A percentile compares a stretch with the other conserved stretches of the same genome.
phyloP scores from a whole-genome alignment of 177 flowering plant genomes.

The Telopea speciosissima region DNA sequence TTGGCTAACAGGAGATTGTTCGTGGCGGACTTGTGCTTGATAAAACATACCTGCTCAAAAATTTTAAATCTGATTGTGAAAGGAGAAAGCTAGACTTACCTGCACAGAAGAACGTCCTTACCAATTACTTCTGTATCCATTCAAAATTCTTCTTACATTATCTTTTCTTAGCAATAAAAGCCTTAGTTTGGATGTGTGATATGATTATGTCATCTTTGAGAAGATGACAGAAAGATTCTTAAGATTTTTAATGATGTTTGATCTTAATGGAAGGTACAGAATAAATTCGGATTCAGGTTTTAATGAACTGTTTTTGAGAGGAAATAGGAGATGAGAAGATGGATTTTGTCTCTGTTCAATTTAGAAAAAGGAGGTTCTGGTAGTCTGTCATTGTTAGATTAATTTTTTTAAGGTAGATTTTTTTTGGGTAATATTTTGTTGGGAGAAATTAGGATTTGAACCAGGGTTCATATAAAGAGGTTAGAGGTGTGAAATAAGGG shows the following conservation, averaged over 20 bases:
- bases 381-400: too few relatives aligned
- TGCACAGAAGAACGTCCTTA: slow-evolving; percentile 76
- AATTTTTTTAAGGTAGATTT: too few relatives aligned
- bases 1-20: slow-evolving; percentile 29
- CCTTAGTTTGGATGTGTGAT: neutral
- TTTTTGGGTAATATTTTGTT: too few relatives aligned
- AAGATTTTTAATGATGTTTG: neutral
- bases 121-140: slow-evolving; percentile 92
- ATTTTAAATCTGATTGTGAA: slow-evolving; percentile 34
- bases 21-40: slow-evolving; percentile 18
- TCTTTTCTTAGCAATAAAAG: neutral
- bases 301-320: too few relatives aligned
- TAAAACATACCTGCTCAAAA: slow-evolving; percentile 30
- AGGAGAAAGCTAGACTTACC: slow-evolving; percentile 71
- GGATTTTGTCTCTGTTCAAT: too few relatives aligned
- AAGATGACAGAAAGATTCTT: neutral
- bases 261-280: too few relatives aligned
- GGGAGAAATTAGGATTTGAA: too few relatives aligned
- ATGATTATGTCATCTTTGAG: neutral
- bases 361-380: too few relatives aligned
- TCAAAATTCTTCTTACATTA: neutral
- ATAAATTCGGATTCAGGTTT: too few relatives aligned
- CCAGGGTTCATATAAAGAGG: too few relatives aligned
- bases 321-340: too few relatives aligned
- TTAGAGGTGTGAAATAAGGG: too few relatives aligned